Base-by-base conservation (phyloP, 2,329 filamentous ascomycete genomes). In the Microcera coccophila region DNA sequence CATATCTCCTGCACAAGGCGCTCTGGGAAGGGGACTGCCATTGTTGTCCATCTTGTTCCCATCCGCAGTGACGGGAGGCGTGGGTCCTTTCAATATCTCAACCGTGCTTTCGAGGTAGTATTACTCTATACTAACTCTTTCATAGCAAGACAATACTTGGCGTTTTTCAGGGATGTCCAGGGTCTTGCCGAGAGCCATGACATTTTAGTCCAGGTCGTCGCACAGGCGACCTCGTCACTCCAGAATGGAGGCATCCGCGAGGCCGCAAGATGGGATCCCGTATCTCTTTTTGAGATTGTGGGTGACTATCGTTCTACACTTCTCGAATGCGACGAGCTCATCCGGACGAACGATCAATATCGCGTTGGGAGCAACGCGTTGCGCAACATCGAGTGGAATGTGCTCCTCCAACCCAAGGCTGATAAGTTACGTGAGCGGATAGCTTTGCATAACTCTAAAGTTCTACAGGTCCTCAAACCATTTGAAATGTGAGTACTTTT, bases 311-410 rank as follows among this genome's bases (percentile, higher is more conserved):
- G 53, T 18, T 36, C 34, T 1, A 67, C 64, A 0, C 50, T 67
- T 3, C 37, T 41, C n/a, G 64, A 67, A 41, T 67, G 64, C 17
- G 16, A 44, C 11, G 41, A 55, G 5, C 46, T 67, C 4, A 48
- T 67, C 18, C 38, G 34, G 11, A 50, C 52, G 2, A 67, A 67
- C 36, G 39, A 47, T 11, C 60, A 59, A 3, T 66, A 63, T 43
- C 48, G 52, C 9, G 38, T 47, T 8, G 48, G 53, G 11, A 48
- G 44, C 20, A 58, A 54, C 8, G 55, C 63, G 12, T 20, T 64
- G 14, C 53, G 53, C 17, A 67, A 62, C 45, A 50, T 67, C 17
- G 60, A 64, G 42, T 67, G 63, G 63, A 67, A 67, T 45, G 49
- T 62, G 1, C 50, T 66, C 12, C 61, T 66, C 5, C 60, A 64